Evolutionary conservation across 2,329 filamentous ascomycete species (phyloP), one percentile per base, ranked within the genome.

Genomic region (Gaeumannomyces sp.): DNA sequence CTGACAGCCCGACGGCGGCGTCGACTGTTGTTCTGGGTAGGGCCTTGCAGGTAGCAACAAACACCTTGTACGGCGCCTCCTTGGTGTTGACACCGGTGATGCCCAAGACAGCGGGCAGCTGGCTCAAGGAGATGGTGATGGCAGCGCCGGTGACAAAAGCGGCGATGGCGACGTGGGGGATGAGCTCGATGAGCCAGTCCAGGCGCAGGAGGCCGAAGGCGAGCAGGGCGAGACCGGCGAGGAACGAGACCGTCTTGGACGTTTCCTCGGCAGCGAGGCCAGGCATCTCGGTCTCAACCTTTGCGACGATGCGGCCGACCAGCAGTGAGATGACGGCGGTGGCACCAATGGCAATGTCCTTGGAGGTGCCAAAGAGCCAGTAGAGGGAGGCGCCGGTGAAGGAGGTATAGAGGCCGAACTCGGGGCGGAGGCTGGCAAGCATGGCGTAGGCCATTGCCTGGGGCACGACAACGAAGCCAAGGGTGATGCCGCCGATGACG

Each of bases 281-380:
- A 0, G 76, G 75, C 35, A 75, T 71, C 2, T 69, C 66, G 10
- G 73, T 71, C 16, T 74, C 70, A 31, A 82, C 76, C 22, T 75
- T 71, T 35, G 71, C 69, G 27, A 82, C 71, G 60, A 81, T 78
- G 66, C 80, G 79, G 19, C 81, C 81, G 16, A 81, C 79, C 8
- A 83, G 77, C 25, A 81, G 76, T 5, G 81, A 83, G 61, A 81
- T 80, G 45, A 83, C 78, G 14, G 81, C 81, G 2, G 81, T 81
- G 58, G 81, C 90, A 28, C 90, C 90, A 65, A 93, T 93, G 19
- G 90, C 92, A 72, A 94, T 93, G 73, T 94, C 91, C 72, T 93
- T 93, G 7, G 91, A 93, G 0, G 90, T 93, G 53, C 89, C 91
- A 72, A 93, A 93, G 66, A 92, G 84, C 90, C 90, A 93, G 77